A percentile compares a stretch with the other conserved stretches of the same genome.
Evolutionary conservation across 73 alveolate species (phyloP).

Genomic region (Halteria grandinella): DNA sequence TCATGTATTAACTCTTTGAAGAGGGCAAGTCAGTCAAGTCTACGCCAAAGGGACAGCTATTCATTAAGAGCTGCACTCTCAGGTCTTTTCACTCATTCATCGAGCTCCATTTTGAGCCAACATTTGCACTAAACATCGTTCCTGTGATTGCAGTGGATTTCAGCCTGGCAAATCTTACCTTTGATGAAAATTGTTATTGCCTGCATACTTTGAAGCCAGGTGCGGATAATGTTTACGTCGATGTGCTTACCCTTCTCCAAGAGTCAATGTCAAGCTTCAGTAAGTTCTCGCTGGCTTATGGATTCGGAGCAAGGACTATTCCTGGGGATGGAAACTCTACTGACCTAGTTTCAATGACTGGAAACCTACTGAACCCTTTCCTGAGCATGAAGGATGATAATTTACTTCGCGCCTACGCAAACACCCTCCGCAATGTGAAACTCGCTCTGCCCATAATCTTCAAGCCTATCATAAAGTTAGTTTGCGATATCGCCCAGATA

Average conservation of each 20-base stretch:
- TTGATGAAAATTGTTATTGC: slow-evolving; percentile 59
- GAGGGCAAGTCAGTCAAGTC: slow-evolving; percentile 21
- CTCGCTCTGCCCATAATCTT: slow-evolving; percentile 60
- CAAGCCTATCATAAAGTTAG: slow-evolving; percentile 11
- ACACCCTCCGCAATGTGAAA: slow-evolving; percentile 56
- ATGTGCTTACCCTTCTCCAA: slow-evolving; percentile 19
- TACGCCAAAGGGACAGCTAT: slow-evolving; percentile 16
- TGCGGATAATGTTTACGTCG: slow-evolving; percentile 51
- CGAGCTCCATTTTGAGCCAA: slow-evolving; percentile 55
- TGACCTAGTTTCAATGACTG: slow-evolving; percentile 55
- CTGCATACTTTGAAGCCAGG: slow-evolving; percentile 67
- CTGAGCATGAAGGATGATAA: slow-evolving; percentile 39
- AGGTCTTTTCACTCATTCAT: slow-evolving; percentile 55
- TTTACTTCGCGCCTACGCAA: slow-evolving; percentile 18
- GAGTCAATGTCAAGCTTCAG: slow-evolving; percentile 39
- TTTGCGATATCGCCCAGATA: slow-evolving; percentile 45
- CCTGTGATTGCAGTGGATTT: slow-evolving; percentile 69
- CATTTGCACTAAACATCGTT: slow-evolving; percentile 52
- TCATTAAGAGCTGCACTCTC: slow-evolving; percentile 15
- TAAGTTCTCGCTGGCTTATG: slow-evolving; percentile 51
- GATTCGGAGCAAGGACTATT: slow-evolving; percentile 64
- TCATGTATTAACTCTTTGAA: neutral
- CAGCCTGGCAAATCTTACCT: slow-evolving; percentile 65
- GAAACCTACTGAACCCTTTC: slow-evolving; percentile 55
- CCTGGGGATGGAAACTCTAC: slow-evolving; percentile 34